These are phyloP conservation scores for Thelonectria discophora DNA, from an alignment of 2,329 filamentous ascomycete species.

Conservation along the genomic window DNA sequence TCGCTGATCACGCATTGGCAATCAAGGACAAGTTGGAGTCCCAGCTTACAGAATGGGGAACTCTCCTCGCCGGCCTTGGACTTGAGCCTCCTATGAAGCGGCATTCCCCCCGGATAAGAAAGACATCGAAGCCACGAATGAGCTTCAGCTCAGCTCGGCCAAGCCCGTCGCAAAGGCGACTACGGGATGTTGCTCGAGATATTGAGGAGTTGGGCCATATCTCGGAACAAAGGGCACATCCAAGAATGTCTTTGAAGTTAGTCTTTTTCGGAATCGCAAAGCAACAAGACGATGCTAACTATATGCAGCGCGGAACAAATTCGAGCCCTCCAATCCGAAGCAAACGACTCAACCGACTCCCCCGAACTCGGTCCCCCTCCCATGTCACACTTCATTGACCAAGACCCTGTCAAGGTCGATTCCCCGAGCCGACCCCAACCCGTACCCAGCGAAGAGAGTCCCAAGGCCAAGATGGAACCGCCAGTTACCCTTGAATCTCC, in stretches of 20 bases:
- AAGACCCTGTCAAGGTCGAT: constrained; percentile 63
- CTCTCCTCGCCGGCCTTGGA: constrained; percentile 72
- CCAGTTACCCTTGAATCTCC: constrained; percentile 46
- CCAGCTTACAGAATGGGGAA: constrained; percentile 75
- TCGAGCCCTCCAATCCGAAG: constrained; percentile 63
- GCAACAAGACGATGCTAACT: constrained; percentile 42
- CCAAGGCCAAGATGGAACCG: constrained; percentile 43
- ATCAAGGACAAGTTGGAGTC: constrained; percentile 76
- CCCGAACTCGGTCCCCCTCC: constrained; percentile 74
- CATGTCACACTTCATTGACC: constrained; percentile 66
- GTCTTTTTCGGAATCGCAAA: constrained; percentile 40
- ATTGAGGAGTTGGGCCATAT: constrained; percentile 65
- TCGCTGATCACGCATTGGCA: constrained; percentile 72
- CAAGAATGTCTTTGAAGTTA: constrained; percentile 74
- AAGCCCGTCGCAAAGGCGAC: constrained; percentile 64
- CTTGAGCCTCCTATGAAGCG: constrained; percentile 65
- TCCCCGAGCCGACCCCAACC: constrained; percentile 50
- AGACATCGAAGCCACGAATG: constrained; percentile 51
- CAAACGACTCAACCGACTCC: constrained; percentile 63
- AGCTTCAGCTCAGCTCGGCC: constrained; percentile 51
- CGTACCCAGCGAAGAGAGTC: constrained; percentile 31
- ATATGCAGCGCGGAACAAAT: constrained; percentile 66
- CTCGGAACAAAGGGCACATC: constrained; percentile 73
- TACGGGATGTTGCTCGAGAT: constrained; percentile 65
- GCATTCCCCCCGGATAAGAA: constrained; percentile 53